Base-by-base conservation (phyloP, 164 flowering plant species). In the Vitis amurensis region DNA sequence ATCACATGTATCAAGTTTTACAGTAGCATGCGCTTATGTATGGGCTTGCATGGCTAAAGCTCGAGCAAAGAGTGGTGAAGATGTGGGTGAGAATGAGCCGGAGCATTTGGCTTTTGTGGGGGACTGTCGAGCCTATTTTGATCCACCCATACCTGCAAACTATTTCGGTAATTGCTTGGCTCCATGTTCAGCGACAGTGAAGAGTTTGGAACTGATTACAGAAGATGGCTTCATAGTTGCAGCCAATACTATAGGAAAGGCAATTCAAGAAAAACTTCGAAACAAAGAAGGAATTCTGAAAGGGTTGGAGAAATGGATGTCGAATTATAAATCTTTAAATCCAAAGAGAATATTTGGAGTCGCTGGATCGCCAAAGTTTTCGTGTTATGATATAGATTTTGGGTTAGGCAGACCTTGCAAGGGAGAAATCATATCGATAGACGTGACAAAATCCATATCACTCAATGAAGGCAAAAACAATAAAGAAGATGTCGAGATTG, bases 81-180 rank as follows among this genome's bases (percentile, higher is more conserved):
- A 60, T 9, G 11, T 44, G 12, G 64, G 15, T 50, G 48, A 14
- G 27, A 56, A 65, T 19, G 55, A 62, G 11, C 44, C 44, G 6
- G n/a, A 7, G 53, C 19, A 48, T 17, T 74, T 85, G 11, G 27
- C 8, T 1, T 78, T 74, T 55, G 61, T 62, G 0, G 83, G 73
- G 0, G 89, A 82, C 47, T 74, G 80, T 49, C 71, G 87, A 23
- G 56, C 71, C 5, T 81, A 81, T 0, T 16, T 78, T 15, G 50
- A 68, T 11, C 75, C 77, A 11, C 80, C 79, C 1, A 11, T 88
- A 2, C 88, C 94, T 1, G 44, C 9, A 1, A 61, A 71, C 0
- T 85, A 90, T 51, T 85, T 88, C 16, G 92, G 89, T 0, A 85
- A 88, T 66, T 85, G 88, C 51, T 3, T 88, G 15, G 64, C 52